A percentile compares a stretch with the other conserved stretches of the same genome.
Conservation (phyloP, 169 alveolate genomes). For the Cytauxzoon felis region DNA sequence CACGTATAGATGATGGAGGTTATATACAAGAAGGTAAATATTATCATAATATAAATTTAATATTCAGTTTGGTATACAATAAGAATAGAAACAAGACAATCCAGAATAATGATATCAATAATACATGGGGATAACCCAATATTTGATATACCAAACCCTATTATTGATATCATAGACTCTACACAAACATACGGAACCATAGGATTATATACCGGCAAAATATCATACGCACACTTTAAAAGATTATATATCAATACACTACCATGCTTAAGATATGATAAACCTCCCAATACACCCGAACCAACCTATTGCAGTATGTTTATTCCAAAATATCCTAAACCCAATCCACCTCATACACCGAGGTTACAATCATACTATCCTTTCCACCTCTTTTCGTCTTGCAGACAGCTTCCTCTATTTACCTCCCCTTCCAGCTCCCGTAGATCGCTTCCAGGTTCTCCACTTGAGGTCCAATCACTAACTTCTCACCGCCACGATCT, state of each 20-base stretch:
- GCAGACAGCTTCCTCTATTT: too few relatives aligned
- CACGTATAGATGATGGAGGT: slow-evolving; percentile 72
- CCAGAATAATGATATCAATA: slow-evolving; percentile 53
- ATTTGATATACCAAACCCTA: slow-evolving; percentile 65
- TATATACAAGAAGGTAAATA: slow-evolving; percentile 46
- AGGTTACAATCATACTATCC: neutral
- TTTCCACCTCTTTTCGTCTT: too few relatives aligned
- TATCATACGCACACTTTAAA: slow-evolving; percentile 69
- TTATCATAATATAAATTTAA: neutral
- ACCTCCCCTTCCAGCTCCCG: too few relatives aligned
- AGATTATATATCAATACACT: slow-evolving; percentile 70
- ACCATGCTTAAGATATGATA: slow-evolving; percentile 69
- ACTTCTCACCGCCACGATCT: too few relatives aligned
- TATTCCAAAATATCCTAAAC: too few relatives aligned
- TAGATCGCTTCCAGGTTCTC: too few relatives aligned
- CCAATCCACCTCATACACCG: slow-evolving; percentile 4
- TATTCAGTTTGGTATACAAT: slow-evolving; percentile 76
- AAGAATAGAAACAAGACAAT: slow-evolving; percentile 70
- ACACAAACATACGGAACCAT: slow-evolving; percentile 73
- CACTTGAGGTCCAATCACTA: too few relatives aligned
- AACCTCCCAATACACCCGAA: slow-evolving; percentile 61
- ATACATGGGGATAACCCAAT: slow-evolving; percentile 58
- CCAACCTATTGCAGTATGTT: slow-evolving; percentile 78
- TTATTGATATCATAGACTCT: slow-evolving; percentile 74
- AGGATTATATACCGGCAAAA: slow-evolving; percentile 75